Conservation (phyloP, 108 stramenopile species). For the Parietichytrium sp. region DNA sequence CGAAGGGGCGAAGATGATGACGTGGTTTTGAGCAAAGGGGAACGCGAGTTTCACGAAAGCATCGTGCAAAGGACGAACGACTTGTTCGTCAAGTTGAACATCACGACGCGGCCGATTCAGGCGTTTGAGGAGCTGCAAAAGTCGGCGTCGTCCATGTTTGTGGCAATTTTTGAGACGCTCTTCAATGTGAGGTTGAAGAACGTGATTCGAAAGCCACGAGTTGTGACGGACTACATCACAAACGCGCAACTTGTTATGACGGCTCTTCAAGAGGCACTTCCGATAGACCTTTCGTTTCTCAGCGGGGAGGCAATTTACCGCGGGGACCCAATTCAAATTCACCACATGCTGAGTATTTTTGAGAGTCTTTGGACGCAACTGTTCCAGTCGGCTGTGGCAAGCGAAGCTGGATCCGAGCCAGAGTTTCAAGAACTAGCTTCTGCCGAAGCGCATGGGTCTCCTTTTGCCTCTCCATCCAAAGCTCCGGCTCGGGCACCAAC, state of each 20-base stretch:
- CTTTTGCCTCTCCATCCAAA: too few relatives aligned
- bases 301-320: constrained; percentile 38
- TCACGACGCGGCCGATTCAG: constrained; percentile 48
- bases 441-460: too few relatives aligned
- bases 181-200: constrained; percentile 59
- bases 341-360: constrained; percentile 23
- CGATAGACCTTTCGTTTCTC: constrained; percentile 18
- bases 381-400: neutral
- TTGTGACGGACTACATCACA: constrained; percentile 59
- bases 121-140: constrained; percentile 60
- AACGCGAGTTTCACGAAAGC: neutral
- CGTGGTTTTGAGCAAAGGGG: too few relatives aligned
- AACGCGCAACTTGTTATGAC: constrained; percentile 63
- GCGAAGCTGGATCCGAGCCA: too few relatives aligned
- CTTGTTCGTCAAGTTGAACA: constrained; percentile 31
- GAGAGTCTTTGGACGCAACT: constrained; percentile 21
- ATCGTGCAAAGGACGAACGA: constrained; percentile 14
- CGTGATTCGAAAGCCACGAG: constrained; percentile 55
- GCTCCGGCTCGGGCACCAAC: too few relatives aligned
- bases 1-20: too few relatives aligned
- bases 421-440: too few relatives aligned
- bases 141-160: constrained; percentile 63
- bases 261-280: constrained; percentile 44
- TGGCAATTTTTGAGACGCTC: constrained; percentile 64
- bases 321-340: constrained; percentile 21